Conservation (phyloP, 139 green algal species). For the Picochlorum sp. region DNA sequence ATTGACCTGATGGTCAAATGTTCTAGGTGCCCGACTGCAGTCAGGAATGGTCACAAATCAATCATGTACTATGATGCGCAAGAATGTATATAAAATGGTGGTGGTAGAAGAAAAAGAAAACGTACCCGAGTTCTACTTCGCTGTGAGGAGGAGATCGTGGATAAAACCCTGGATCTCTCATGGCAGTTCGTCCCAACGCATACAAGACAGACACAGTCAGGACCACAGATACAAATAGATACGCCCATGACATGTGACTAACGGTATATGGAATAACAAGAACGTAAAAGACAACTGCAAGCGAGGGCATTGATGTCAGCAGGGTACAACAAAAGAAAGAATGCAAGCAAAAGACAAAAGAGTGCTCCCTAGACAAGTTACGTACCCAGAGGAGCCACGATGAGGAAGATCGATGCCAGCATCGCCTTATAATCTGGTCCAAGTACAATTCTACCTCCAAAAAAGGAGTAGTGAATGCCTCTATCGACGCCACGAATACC, state of each 20-base stretch:
- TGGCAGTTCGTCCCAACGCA: conserved; percentile 66
- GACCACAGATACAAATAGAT: conserved; percentile 19
- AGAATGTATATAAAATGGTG: too few species aligned
- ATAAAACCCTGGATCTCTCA: conserved; percentile 85
- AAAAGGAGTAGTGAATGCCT: conserved; percentile 34
- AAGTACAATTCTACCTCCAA: conserved; percentile 25
- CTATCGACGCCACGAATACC: conserved; percentile 24
- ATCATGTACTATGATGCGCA: too few species aligned
- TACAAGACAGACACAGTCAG: conserved; percentile 31
- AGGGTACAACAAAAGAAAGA: background rate
- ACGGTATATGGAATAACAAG: conserved; percentile 57
- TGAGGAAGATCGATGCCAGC: conserved; percentile 45
- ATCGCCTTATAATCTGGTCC: conserved; percentile 70
- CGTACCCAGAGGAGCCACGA: conserved; percentile 47
- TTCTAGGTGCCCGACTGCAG: conserved; percentile 21
- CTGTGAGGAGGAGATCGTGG: conserved; percentile 52
- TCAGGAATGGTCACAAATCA: background rate
- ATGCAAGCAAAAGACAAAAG: background rate
- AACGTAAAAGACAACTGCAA: conserved; percentile 50
- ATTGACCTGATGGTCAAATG: conserved; percentile 40
- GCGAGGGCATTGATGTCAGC: background rate
- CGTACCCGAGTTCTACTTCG: conserved; percentile 57
- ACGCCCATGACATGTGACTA: conserved; percentile 18
- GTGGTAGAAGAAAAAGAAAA: background rate
- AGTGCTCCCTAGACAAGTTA: background rate